Evolutionary conservation across 176 grass and related monocot species (phyloP).

Genomic region (Avena sativa): DNA sequence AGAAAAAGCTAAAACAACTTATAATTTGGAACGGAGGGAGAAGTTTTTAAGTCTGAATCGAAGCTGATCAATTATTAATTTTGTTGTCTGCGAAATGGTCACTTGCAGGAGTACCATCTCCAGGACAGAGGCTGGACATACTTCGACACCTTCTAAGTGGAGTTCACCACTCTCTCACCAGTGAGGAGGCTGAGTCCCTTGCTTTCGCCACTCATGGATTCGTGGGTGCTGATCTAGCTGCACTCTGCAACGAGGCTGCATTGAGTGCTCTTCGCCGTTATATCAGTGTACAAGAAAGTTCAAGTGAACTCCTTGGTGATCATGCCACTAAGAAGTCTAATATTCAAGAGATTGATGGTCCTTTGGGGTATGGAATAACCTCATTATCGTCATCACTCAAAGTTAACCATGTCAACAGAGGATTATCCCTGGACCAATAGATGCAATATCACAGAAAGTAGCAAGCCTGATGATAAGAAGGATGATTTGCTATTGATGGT

Average conservation of each 20-base stretch:
- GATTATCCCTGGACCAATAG: slow-evolving; percentile 33
- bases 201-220: slow-evolving; percentile 82
- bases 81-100: slow-evolving; percentile 27
- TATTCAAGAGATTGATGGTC: slow-evolving; percentile 36
- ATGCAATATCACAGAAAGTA: slow-evolving; percentile 22
- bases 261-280: slow-evolving; percentile 66
- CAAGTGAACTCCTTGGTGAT: slow-evolving; percentile 25
- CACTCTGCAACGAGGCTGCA: slow-evolving; percentile 87
- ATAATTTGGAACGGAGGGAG: too few species aligned
- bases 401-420: slow-evolving; percentile 56
- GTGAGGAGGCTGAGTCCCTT: slow-evolving; percentile 55
- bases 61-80: background rate
- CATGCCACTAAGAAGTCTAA: slow-evolving; percentile 18
- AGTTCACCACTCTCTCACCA: slow-evolving; percentile 64
- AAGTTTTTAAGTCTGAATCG: slow-evolving; percentile 6
- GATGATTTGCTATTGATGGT: slow-evolving; percentile 53
- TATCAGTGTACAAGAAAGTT: slow-evolving; percentile 56
- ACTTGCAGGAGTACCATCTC: slow-evolving; percentile 86
- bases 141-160: slow-evolving; percentile 60
- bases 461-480: slow-evolving; percentile 18
- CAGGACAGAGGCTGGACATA: slow-evolving; percentile 83
- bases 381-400: slow-evolving; percentile 64
- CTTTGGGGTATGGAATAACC: slow-evolving; percentile 42
- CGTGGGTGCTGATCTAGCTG: slow-evolving; percentile 95
- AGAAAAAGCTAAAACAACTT: too few species aligned